Conservation (phyloP, 805 yeast species). For the Torulaspora microellipsoides region DNA sequence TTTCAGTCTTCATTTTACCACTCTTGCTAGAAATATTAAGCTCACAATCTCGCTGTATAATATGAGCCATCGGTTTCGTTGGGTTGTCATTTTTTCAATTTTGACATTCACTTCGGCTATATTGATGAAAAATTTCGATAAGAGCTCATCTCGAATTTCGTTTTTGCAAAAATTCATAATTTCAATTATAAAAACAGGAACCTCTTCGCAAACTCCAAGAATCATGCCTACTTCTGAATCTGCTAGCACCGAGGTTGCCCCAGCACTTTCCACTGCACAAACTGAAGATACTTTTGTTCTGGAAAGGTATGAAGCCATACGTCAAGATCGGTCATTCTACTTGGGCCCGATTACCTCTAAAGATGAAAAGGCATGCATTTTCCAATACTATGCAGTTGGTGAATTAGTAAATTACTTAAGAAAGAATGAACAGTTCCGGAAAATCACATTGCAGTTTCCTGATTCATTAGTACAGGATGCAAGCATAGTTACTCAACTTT, state of each 20-base stretch:
- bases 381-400: constrained; percentile 52
- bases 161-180: too few relatives aligned
- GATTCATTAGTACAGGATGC: constrained; percentile 77
- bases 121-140: too few relatives aligned
- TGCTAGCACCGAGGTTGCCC: constrained; percentile 42
- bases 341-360: constrained; percentile 26
- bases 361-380: constrained; percentile 36
- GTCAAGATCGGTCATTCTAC: constrained; percentile 28
- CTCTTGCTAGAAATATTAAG: too few relatives aligned
- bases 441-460: constrained; percentile 86
- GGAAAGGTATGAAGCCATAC: constrained; percentile 37
- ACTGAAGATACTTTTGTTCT: constrained; percentile 53
- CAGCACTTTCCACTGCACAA: constrained; percentile 70
- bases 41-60: too few relatives aligned
- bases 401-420: constrained; percentile 41
- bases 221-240: constrained; percentile 2
- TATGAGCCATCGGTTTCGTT: neutral
- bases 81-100: neutral
- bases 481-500: constrained; percentile 54
- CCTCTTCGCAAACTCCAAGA: too few relatives aligned
- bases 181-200: too few relatives aligned
- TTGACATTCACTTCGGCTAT: neutral
- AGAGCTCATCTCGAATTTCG: too few relatives aligned
- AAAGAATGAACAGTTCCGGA: constrained; percentile 37
- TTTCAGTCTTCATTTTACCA: constrained; percentile 10